Base-by-base conservation (phyloP, 2,329 filamentous ascomycete genomes). In the Pezizomycotina sp. region DNA sequence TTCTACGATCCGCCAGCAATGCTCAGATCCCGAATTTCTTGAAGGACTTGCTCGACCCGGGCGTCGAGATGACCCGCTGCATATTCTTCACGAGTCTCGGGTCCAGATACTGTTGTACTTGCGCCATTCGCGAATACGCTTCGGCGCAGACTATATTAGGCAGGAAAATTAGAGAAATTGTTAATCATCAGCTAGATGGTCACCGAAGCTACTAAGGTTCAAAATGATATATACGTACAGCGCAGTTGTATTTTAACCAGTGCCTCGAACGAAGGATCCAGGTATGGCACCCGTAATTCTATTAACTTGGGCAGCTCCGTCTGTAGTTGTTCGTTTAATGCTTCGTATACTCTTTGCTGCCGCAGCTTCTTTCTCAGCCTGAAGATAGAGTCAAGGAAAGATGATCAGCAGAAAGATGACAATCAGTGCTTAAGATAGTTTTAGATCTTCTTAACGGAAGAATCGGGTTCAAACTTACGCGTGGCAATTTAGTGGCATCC, bases 101-200 rank as follows among this genome's bases (percentile, higher is more conserved):
- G 56, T 95, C 89, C 20, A 98, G 67, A 57, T 93, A 95, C 62
- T 98, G 89, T 62, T 98, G 89, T 38, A 98, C 91, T 63, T 98
- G 91, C 16, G 91, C 89, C 89, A 98, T 98, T 30, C 89, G 69
- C 45, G 76, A 84, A 60, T 98, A 98, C 2, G 89, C 89, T 62
- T 98, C 89, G 5, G 91, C 89, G 54, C 91, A 98, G 64, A 98
- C 49, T 41, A 23, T 32, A 6, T 12, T 6, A 22, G 8, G 26
- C 16, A 23, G 28, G 25, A 10, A 21, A 7, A 10, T 24, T n/a
- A 18, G 6, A 5, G 5, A 10, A 8, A 4, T 23, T 13, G 13
- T 29, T 4, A 10, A 16, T 29, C 7, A 29, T 10, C 13, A 14
- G 13, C 4, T 3, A 32, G n/a, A 32, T 7, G 8, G 19, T 10